Percentiles rank a stretch among this genome's conserved stretches.
Evolutionary conservation across 1,284 basidiomycete genomes (phyloP).

Genomic region (Blastosporella zonata): DNA sequence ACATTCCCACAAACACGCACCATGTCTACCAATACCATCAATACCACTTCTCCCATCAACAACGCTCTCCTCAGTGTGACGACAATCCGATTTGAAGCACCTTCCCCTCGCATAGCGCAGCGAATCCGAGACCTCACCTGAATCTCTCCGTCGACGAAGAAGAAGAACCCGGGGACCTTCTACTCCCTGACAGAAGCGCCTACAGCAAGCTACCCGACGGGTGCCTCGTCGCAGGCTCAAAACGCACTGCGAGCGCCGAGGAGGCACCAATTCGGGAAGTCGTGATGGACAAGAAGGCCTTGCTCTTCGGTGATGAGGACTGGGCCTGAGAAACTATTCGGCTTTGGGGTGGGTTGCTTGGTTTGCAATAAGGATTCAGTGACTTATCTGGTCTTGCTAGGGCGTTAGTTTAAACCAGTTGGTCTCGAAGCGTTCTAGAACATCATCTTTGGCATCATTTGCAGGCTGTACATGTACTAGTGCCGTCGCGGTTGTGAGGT

Average conservation of each 20-base stretch:
- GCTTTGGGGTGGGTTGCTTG: neutral
- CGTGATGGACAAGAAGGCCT: neutral
- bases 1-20: neutral
- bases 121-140: neutral
- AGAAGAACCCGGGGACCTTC: neutral
- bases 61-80: neutral
- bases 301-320: neutral
- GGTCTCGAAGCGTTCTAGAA: too few species aligned
- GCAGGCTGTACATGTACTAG: too few species aligned
- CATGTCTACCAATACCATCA: neutral
- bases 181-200: neutral
- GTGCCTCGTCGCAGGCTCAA: slow-evolving; percentile 9
- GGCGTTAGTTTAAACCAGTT: too few species aligned
- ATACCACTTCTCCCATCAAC: neutral
- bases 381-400: too few species aligned
- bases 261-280: neutral
- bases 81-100: neutral
- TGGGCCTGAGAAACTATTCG: neutral
- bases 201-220: slow-evolving; percentile 4
- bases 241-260: slow-evolving; percentile 6
- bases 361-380: too few species aligned
- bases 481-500: too few species aligned
- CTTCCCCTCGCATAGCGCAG: neutral
- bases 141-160: slow-evolving; percentile 1
- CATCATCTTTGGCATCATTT: too few species aligned